A percentile compares a stretch with the other conserved stretches of the same genome.
These are phyloP conservation scores for Tulasnella sp. DNA, from an alignment of 768 basidiomycete genomes.

Conservation along the genomic window DNA sequence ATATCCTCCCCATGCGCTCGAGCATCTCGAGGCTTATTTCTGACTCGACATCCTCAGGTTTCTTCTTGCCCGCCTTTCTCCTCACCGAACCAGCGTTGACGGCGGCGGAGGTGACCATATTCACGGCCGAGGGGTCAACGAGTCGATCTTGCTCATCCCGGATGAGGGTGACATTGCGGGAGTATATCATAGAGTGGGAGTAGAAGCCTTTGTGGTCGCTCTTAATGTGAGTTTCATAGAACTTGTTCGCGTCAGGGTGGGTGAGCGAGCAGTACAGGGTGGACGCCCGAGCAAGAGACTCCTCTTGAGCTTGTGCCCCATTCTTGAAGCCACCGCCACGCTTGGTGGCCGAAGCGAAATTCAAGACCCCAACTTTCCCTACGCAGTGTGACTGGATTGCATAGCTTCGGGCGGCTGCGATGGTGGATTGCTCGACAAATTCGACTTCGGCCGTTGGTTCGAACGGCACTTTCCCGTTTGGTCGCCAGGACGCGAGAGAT, in stretches of 20 bases:
- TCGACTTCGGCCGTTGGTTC: background rate
- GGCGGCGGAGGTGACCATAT: slow-evolving; percentile 68
- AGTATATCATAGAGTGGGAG: slow-evolving; percentile 75
- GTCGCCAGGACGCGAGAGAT: background rate
- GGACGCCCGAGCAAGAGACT: slow-evolving; percentile 72
- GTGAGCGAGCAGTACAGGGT: slow-evolving; percentile 63
- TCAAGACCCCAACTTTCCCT: slow-evolving; percentile 56
- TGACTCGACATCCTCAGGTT: slow-evolving; percentile 34
- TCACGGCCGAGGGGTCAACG: slow-evolving; percentile 55
- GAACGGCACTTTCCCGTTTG: background rate
- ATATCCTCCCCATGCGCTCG: slow-evolving; percentile 65
- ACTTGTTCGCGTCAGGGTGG: slow-evolving; percentile 52
- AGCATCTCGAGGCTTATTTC: slow-evolving; percentile 57
- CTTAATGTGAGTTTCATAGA: slow-evolving; percentile 58
- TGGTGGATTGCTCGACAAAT: slow-evolving; percentile 8
- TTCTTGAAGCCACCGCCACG: slow-evolving; percentile 72
- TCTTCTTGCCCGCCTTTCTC: slow-evolving; percentile 33
- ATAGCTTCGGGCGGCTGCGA: slow-evolving; percentile 9
- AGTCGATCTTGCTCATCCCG: slow-evolving; percentile 60
- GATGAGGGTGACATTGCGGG: slow-evolving; percentile 59
- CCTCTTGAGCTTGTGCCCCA: slow-evolving; percentile 76
- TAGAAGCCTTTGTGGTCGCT: slow-evolving; percentile 52
- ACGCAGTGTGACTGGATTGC: background rate
- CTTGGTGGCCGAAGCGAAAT: slow-evolving; percentile 71
- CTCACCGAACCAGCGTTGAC: slow-evolving; percentile 63